Conservation (phyloP, 768 basidiomycete species). For the Chalciporus piperatus region DNA sequence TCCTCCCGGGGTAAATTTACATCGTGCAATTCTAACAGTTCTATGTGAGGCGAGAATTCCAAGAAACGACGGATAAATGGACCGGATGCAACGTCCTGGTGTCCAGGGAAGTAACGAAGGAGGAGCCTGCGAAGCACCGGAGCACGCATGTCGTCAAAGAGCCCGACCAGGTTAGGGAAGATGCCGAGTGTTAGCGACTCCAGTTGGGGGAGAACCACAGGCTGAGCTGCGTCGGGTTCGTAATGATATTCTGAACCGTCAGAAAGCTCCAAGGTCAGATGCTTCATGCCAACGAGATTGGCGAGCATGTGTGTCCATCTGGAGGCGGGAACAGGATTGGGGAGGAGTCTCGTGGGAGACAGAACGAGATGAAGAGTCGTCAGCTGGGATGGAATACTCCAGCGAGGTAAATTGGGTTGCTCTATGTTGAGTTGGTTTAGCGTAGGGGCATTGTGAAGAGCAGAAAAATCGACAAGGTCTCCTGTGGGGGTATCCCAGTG, state of each 20-base stretch:
- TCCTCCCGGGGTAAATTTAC: slow-evolving; percentile 40
- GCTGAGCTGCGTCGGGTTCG: slow-evolving; percentile 9
- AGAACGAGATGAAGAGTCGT: slow-evolving; percentile 36
- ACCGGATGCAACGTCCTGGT: slow-evolving; percentile 24
- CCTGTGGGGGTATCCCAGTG: slow-evolving; percentile 27
- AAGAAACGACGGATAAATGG: slow-evolving; percentile 31
- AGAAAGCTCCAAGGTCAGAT: slow-evolving; percentile 41
- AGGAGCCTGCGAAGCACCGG: slow-evolving; percentile 38
- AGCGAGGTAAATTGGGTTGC: slow-evolving; percentile 36
- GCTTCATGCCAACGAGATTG: slow-evolving; percentile 38
- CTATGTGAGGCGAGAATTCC: slow-evolving; percentile 32
- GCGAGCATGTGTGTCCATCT: slow-evolving; percentile 34
- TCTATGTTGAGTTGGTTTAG: slow-evolving; percentile 34
- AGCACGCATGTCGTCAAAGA: slow-evolving; percentile 29
- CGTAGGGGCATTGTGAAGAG: slow-evolving; percentile 34
- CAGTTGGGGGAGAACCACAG: slow-evolving; percentile 24
- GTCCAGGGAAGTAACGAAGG: slow-evolving; percentile 35
- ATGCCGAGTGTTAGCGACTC: slow-evolving; percentile 30
- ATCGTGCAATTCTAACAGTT: slow-evolving; percentile 48
- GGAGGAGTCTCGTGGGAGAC: slow-evolving; percentile 15
- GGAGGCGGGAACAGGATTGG: slow-evolving; percentile 22
- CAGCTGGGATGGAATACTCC: slow-evolving; percentile 34
- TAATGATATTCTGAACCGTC: slow-evolving; percentile 24
- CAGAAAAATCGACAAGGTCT: slow-evolving; percentile 26
- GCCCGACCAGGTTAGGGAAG: slow-evolving; percentile 28